Evolutionary conservation across 2,329 filamentous ascomycete species (phyloP).

Genomic region (Microcera coccophila): DNA sequence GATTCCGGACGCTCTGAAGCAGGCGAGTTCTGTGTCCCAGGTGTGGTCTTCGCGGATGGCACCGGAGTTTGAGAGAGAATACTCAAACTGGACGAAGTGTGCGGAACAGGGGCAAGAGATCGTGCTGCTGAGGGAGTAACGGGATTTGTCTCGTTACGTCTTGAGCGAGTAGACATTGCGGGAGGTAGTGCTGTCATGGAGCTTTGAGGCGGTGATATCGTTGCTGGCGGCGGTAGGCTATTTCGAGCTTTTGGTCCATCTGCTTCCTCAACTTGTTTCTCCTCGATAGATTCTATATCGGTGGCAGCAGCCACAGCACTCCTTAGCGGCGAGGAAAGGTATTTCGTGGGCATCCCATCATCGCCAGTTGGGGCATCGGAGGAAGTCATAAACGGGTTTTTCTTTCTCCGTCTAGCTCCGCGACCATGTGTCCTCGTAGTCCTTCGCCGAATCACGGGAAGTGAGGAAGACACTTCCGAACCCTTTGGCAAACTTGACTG

Average conservation of each 20-base stretch:
- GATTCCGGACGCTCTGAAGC: conserved; percentile 19
- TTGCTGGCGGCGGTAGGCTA: conserved; percentile 3
- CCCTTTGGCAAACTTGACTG: conserved; percentile 10
- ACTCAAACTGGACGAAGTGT: conserved; percentile 39
- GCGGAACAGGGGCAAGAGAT: conserved; percentile 5
- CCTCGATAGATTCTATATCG: conserved; percentile 1
- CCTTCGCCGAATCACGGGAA: conserved; percentile 21
- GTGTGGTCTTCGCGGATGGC: conserved; percentile 35
- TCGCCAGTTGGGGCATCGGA: conserved; percentile 21
- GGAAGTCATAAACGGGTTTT: conserved; percentile 29
- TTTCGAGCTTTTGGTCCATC: neutral
- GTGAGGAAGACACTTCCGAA: conserved; percentile 26
- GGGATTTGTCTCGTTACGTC: conserved; percentile 16
- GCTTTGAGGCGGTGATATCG: conserved; percentile 11
- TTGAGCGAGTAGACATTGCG: conserved; percentile 25
- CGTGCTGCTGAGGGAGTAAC: conserved; percentile 22
- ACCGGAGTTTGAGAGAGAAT: conserved; percentile 38
- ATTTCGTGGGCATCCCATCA: conserved; percentile 7
- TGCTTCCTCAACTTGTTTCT: neutral
- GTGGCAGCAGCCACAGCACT: conserved; percentile 8
- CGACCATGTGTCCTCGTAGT: conserved; percentile 22
- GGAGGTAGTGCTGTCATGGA: conserved; percentile 16
- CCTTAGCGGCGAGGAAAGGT: conserved; percentile 12
- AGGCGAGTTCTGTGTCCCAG: conserved; percentile 33
- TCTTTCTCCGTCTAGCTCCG: conserved; percentile 14